Conservation (phyloP, 202 grass and related monocot species). For the Schoenoplectus tabernaemontani region DNA sequence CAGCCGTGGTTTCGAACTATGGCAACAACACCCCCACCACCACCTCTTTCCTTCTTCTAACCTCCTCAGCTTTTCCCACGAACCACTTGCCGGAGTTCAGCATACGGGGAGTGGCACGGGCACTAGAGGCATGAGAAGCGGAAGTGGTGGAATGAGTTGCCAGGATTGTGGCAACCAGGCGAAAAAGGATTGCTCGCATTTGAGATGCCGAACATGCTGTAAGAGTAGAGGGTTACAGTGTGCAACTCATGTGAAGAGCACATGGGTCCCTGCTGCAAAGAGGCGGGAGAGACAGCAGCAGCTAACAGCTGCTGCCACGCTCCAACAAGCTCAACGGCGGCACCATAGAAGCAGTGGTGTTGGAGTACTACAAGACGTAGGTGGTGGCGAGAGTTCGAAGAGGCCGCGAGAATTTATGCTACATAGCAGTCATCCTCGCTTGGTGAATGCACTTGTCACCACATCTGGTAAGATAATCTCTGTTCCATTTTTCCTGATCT, state of each 20-base stretch:
- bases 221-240: conserved; percentile 74
- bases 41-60: conserved; percentile 37
- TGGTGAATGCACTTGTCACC: conserved; percentile 19
- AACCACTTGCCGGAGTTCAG: conserved; percentile 20
- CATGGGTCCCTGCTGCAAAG: conserved; percentile 65
- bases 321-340: conserved; percentile 11
- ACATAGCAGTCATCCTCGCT: conserved; percentile 10
- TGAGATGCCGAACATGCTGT: conserved; percentile 82
- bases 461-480: conserved; percentile 14
- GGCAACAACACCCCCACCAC: conserved; percentile 48
- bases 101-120: neutral
- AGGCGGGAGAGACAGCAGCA: conserved; percentile 56
- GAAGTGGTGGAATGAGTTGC: conserved; percentile 39
- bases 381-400: conserved; percentile 13
- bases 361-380: neutral
- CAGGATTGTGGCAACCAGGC: conserved; percentile 94
- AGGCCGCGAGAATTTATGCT: conserved; percentile 17
- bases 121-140: conserved; percentile 21
- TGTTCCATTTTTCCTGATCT: neutral
- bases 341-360: neutral
- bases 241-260: conserved; percentile 67
- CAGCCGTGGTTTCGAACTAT: conserved; percentile 54
- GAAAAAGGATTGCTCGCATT: conserved; percentile 74
- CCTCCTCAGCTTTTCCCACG: conserved; percentile 77
- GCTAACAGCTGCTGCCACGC: neutral